Evolutionary conservation across 1,284 basidiomycete species (phyloP).

Genomic region (Pyrrhoderma noxium): DNA sequence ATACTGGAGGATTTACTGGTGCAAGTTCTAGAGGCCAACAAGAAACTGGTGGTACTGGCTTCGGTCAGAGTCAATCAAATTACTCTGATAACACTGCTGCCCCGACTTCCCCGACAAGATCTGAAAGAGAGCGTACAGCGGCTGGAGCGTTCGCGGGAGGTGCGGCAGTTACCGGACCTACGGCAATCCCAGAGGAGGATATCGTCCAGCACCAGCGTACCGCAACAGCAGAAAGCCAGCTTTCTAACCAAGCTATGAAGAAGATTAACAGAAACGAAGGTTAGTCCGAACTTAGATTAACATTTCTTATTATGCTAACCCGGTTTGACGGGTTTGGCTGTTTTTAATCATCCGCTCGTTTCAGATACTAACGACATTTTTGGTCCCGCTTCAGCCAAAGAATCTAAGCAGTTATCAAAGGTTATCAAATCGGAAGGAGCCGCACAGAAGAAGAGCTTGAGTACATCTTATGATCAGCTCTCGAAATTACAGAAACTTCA

Average conservation of each 20-base stretch:
- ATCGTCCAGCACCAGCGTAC: conserved; percentile 9
- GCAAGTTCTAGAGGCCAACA: too few relatives aligned
- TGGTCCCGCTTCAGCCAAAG: conserved; percentile 11
- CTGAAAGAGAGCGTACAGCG: not conserved
- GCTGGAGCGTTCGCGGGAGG: conserved; percentile 14
- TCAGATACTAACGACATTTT: not conserved
- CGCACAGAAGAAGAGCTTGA: conserved; percentile 15
- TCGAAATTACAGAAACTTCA: conserved; percentile 16
- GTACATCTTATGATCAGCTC: conserved; percentile 14
- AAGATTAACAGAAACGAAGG: conserved; percentile 14
- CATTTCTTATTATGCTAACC: not conserved
- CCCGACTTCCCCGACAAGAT: not conserved
- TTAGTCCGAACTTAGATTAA: not conserved
- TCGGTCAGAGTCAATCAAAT: too few relatives aligned
- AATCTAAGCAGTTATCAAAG: conserved; percentile 17
- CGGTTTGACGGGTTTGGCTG: not conserved
- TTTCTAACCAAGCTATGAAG: conserved; percentile 2
- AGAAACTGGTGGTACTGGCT: too few relatives aligned
- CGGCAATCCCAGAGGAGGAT: conserved; percentile 3
- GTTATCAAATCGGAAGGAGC: conserved; percentile 18
- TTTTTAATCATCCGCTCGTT: not conserved
- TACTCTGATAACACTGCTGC: too few relatives aligned
- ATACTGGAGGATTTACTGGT: not conserved
- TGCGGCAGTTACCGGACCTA: conserved; percentile 10
- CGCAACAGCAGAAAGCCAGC: conserved; percentile 10